Conservation (phyloP, 768 basidiomycete genomes). For the Tulasnella sp. region DNA sequence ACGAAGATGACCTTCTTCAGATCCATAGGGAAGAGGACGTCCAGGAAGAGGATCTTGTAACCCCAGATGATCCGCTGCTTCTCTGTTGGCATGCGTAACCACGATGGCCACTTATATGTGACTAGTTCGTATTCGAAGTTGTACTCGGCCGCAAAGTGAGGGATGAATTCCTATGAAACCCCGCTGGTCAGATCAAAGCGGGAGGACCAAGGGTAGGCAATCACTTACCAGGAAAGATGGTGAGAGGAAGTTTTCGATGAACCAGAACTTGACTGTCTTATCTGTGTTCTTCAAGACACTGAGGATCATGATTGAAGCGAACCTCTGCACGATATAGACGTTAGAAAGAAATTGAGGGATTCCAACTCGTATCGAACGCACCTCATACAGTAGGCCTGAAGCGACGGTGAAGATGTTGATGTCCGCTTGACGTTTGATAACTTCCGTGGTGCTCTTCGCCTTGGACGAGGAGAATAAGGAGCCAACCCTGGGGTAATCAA, state of each 20-base stretch:
- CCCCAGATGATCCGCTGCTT: conserved; percentile 99
- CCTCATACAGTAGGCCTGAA: conserved; percentile 93
- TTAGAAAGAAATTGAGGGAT: not conserved
- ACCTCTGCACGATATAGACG: conserved; percentile 48
- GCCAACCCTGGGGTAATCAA: not conserved
- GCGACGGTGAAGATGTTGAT: conserved; percentile 99
- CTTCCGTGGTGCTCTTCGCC: not conserved
- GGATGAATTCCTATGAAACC: conserved; percentile 72
- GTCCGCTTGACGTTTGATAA: conserved; percentile 51
- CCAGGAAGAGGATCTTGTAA: conserved; percentile 98
- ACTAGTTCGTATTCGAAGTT: conserved; percentile 94
- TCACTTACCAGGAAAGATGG: conserved; percentile 80
- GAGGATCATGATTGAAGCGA: conserved; percentile 96
- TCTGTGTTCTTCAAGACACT: conserved; percentile 92
- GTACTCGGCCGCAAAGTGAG: conserved; percentile 82
- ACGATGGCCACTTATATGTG: conserved; percentile 98
- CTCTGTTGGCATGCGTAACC: conserved; percentile 93
- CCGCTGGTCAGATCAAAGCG: not conserved
- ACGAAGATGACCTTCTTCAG: conserved; percentile 99
- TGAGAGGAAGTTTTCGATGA: conserved; percentile 98
- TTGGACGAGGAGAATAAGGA: conserved; percentile 5
- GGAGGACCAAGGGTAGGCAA: not conserved
- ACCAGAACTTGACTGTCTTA: conserved; percentile 97
- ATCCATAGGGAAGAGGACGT: conserved; percentile 98
- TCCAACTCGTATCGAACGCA: conserved; percentile 25